A percentile compares a stretch with the other conserved stretches of the same genome.
phyloP scores from a whole-genome alignment of 495 filamentous ascomycete genomes.

The Apodospora peruviana region DNA sequence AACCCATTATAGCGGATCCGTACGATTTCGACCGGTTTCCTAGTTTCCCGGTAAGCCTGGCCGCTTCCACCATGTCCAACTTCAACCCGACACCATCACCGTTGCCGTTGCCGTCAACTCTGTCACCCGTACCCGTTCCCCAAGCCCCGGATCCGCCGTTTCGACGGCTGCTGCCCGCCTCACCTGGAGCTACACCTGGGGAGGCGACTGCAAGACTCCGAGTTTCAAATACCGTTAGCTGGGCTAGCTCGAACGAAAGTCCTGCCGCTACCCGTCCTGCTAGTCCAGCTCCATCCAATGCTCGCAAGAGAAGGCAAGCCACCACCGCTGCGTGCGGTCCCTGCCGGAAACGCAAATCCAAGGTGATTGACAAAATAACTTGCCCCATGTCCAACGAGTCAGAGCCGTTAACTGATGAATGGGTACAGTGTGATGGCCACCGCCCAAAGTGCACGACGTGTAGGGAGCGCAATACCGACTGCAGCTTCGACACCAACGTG shows the following conservation, averaged over 20 bases:
- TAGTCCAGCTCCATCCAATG: not conserved
- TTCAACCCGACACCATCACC: not conserved
- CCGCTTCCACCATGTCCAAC: not conserved
- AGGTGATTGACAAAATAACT: slow-evolving; percentile 34
- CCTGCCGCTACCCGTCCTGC: not conserved
- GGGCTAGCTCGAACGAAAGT: no score
- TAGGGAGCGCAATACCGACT: slow-evolving; percentile 26
- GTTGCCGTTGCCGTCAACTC: not conserved
- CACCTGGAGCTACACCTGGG: no score
- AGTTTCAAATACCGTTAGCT: no score
- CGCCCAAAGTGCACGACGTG: slow-evolving; percentile 33
- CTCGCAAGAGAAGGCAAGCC: slow-evolving; percentile 34
- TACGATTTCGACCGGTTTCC: no score
- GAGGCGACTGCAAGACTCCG: no score
- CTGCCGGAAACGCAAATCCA: slow-evolving; percentile 51
- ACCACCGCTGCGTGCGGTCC: slow-evolving; percentile 48
- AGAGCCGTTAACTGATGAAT: slow-evolving; percentile 1
- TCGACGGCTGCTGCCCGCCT: no score
- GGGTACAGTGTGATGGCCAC: slow-evolving; percentile 30
- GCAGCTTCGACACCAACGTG: slow-evolving; percentile 33
- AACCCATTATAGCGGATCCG: no score
- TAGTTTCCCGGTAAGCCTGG: no score
- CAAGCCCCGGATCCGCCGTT: not conserved
- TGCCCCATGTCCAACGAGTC: not conserved
- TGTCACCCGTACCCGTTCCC: not conserved